Base-by-base conservation (phyloP, 225 moss, liverwort and hornwort genomes). In the Takakia lepidozioides region DNA sequence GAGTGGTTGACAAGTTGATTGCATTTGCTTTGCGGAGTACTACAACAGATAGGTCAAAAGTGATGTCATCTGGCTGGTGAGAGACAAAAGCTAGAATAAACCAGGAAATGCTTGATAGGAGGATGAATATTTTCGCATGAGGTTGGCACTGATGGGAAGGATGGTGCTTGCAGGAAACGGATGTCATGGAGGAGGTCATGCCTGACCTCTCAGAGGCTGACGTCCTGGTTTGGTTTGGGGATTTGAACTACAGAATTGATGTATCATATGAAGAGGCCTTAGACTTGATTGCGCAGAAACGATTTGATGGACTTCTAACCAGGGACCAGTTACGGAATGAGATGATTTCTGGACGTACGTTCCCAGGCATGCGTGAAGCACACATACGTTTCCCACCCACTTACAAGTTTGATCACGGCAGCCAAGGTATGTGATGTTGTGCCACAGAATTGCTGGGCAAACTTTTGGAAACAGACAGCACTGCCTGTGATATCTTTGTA, bases 371-470 rank as follows among this genome's bases (percentile, higher is more conserved):
- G 56, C 70, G 80, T 26, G 80, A 80, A 51, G 74, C 60, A 8
- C 43, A 29, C 19, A 70, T 80, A 55, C 49, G 49, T 27, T 80
- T 80, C 53, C 56, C 41, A 19, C 80, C 80, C 17, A 80, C 80
- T 4, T 80, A 80, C 54, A 98, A 91, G 64, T 98, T 98, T 49
- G 78, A 98, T 63, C 83, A 91, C 58, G 80, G 98, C 58, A 63
- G 62, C 27, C 57, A 78, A 78, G 55, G 93, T 89, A 25, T 38
- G 68, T 63, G 68, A 73, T 48, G 71, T 77, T 47, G 72, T n/a
- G n/a, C n/a, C n/a, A n/a, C n/a, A n/a, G n/a, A n/a, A n/a, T n/a
- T n/a, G n/a, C n/a, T n/a, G n/a, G n/a, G n/a, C n/a, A n/a, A n/a
- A n/a, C n/a, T n/a, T n/a, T n/a, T n/a, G n/a, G n/a, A n/a, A n/a